phyloP scores from a whole-genome alignment of 2,329 filamentous ascomycete species.

The Penicillium sp. region DNA sequence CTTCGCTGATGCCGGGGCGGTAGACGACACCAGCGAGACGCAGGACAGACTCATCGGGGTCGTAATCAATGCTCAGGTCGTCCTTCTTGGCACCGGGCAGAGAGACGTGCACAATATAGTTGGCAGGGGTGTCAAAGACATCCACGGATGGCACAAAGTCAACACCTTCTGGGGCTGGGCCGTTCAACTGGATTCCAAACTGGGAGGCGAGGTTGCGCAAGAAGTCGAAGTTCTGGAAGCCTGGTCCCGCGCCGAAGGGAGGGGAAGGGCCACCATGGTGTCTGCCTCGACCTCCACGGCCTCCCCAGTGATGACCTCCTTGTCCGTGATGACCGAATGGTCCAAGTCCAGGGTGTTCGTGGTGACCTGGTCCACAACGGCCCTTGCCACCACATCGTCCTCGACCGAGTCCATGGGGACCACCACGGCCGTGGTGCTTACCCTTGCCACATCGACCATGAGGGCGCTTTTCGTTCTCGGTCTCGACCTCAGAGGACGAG shows the following conservation, averaged over 20 bases:
- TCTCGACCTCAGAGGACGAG: constrained; percentile 16
- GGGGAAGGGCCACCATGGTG: constrained; percentile 15
- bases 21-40: constrained; percentile 75
- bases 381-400: constrained; percentile 15
- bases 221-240: constrained; percentile 27
- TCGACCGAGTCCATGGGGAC: constrained; percentile 17
- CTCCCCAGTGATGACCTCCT: constrained; percentile 16
- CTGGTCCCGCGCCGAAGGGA: constrained; percentile 13
- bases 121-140: constrained; percentile 70
- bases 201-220: constrained; percentile 38
- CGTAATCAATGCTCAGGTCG: constrained; percentile 78
- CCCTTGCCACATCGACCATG: constrained; percentile 31
- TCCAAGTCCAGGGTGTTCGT: constrained; percentile 5
- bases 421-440: constrained; percentile 14
- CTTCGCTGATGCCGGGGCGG: constrained; percentile 72
- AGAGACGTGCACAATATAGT: constrained; percentile 73
- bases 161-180: constrained; percentile 28
- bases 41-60: constrained; percentile 69
- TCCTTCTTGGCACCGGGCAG: constrained; percentile 80
- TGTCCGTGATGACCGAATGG: constrained; percentile 12
- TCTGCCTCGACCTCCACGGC: constrained; percentile 20
- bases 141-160: constrained; percentile 58
- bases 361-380: constrained; percentile 15
- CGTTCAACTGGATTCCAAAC: constrained; percentile 38
- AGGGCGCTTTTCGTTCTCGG: constrained; percentile 27